These are phyloP conservation scores for Termitomyces sp. DNA, from an alignment of 768 basidiomycete genomes.

Conservation along the genomic window DNA sequence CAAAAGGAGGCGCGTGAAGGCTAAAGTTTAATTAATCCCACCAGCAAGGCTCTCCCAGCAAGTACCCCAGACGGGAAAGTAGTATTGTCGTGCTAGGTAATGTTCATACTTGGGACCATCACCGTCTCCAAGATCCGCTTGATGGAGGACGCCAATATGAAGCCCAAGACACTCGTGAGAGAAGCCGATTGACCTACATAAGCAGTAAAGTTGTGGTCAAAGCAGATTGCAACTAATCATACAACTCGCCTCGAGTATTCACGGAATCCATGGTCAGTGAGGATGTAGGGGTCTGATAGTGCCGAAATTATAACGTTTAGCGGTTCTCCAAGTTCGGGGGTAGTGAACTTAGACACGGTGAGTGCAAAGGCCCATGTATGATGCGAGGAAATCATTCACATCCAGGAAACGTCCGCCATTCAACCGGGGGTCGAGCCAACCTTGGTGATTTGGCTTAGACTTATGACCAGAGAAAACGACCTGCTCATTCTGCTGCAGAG, in stretches of 20 bases:
- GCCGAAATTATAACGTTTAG: conserved; percentile 81
- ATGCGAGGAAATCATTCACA: conserved; percentile 34
- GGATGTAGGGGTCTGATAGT: conserved; percentile 71
- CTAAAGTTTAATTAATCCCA: conserved; percentile 17
- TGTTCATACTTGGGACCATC: conserved; percentile 63
- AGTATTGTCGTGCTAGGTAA: conserved; percentile 72
- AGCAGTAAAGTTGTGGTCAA: background rate
- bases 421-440: conserved; percentile 63
- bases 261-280: conserved; percentile 68
- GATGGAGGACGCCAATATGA: conserved; percentile 69
- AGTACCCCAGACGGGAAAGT: conserved; percentile 73
- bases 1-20: background rate
- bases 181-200: conserved; percentile 67
- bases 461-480: background rate
- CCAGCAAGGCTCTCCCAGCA: conserved; percentile 85
- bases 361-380: background rate
- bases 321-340: conserved; percentile 66
- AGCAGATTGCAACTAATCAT: background rate
- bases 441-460: conserved; percentile 9
- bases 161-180: conserved; percentile 79
- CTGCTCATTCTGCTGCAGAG: conserved; percentile 10
- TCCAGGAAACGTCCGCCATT: conserved; percentile 74
- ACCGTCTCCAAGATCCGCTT: conserved; percentile 82
- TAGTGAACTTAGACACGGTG: conserved; percentile 48
- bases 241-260: conserved; percentile 60